Conservation (phyloP, 345 rosid genomes). For the Camelina sativa region DNA sequence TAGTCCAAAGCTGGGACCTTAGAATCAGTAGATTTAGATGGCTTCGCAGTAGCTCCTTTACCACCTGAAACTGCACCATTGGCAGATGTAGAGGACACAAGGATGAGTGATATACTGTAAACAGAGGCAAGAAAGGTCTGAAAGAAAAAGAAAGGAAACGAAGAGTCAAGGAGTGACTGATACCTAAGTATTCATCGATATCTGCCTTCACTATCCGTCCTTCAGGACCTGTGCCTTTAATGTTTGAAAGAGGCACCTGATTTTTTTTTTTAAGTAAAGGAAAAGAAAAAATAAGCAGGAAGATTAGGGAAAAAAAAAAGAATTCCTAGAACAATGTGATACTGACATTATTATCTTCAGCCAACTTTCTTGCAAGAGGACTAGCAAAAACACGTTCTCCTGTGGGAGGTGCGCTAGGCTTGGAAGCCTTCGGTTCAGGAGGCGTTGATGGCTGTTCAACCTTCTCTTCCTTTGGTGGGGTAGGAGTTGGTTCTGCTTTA, state of each 20-base stretch:
- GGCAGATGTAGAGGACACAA: conserved; percentile 32
- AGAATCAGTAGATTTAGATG: conserved; percentile 55
- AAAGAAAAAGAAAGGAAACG: conserved; percentile 6
- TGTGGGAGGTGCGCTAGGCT: conserved; percentile 55
- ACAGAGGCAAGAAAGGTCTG: conserved; percentile 3
- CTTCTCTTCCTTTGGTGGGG: conserved; percentile 64
- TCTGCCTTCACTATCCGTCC: conserved; percentile 92
- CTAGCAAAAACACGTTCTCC: conserved; percentile 87
- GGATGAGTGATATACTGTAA: conserved; percentile 24
- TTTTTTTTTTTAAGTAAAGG: conserved; percentile 16
- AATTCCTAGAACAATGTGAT: background rate
- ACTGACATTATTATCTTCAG: conserved; percentile 87
- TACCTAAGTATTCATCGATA: conserved; percentile 93
- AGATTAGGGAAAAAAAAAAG: background rate
- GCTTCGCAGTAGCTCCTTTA: conserved; percentile 64
- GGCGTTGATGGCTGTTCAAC: conserved; percentile 58
- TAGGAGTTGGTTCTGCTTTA: conserved; percentile 58
- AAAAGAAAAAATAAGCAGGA: conserved; percentile 9
- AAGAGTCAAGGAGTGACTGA: conserved; percentile 15
- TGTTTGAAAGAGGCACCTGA: conserved; percentile 80
- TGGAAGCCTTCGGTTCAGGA: conserved; percentile 64
- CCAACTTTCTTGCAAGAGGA: conserved; percentile 90
- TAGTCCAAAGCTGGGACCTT: conserved; percentile 70
- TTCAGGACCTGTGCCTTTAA: conserved; percentile 95
- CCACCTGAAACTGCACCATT: conserved; percentile 67